Conservation (phyloP, 2,329 filamentous ascomycete species). For the Penicillium polonicum region DNA sequence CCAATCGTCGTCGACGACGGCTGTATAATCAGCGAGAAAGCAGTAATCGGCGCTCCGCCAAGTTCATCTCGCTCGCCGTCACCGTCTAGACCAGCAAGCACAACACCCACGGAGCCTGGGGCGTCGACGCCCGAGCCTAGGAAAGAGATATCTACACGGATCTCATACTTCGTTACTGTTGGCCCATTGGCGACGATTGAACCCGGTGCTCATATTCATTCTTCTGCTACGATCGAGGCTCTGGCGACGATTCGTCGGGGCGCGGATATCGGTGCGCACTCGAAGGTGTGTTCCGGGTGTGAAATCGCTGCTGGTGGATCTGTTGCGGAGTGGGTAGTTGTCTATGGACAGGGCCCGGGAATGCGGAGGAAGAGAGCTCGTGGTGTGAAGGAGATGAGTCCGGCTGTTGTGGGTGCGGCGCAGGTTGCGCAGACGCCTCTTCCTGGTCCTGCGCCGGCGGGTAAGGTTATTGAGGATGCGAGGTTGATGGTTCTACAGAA, state of each 20-base stretch:
- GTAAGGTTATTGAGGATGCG: constrained; percentile 60
- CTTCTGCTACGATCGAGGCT: constrained; percentile 45
- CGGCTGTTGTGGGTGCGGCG: constrained; percentile 17
- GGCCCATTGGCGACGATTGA: constrained; percentile 39
- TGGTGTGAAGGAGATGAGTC: constrained; percentile 34
- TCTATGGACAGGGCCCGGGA: constrained; percentile 62
- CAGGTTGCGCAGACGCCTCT: constrained; percentile 19
- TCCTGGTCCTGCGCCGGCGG: constrained; percentile 45
- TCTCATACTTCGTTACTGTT: constrained; percentile 42
- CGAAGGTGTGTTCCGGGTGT: constrained; percentile 67
- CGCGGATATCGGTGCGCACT: constrained; percentile 53
- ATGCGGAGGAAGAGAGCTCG: constrained; percentile 35
- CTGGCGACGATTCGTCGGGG: constrained; percentile 39
- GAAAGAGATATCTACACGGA: constrained; percentile 25
- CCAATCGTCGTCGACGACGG: constrained; percentile 77
- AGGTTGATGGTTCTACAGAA: constrained; percentile 64
- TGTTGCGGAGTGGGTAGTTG: constrained; percentile 66
- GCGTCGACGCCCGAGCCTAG: neutral
- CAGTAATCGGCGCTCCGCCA: constrained; percentile 51
- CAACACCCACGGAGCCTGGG: constrained; percentile 6
- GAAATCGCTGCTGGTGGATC: constrained; percentile 57
- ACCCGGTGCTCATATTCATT: constrained; percentile 42
- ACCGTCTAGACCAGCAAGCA: neutral
- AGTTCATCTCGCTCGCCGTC: constrained; percentile 12
- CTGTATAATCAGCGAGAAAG: constrained; percentile 74